Conservation (phyloP, 2,329 filamentous ascomycete genomes). For the Aureobasidium pullulans region DNA sequence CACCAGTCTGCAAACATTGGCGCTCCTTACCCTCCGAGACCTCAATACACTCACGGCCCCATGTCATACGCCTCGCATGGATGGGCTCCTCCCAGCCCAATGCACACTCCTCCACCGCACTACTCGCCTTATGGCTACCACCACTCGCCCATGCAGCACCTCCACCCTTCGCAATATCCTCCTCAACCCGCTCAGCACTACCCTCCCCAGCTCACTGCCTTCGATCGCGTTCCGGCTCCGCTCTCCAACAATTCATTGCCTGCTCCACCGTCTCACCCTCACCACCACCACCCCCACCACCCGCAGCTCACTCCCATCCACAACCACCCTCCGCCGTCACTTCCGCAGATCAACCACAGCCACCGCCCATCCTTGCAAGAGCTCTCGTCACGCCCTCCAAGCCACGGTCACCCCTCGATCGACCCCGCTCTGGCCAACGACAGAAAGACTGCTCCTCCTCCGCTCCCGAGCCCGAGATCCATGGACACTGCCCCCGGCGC, state of each 20-base stretch:
- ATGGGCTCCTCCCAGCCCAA: slow-evolving; percentile 37
- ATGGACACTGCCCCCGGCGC: neutral
- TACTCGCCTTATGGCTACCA: slow-evolving; percentile 28
- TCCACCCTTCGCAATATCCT: slow-evolving; percentile 22
- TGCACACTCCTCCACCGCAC: slow-evolving; percentile 32
- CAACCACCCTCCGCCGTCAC: slow-evolving; percentile 18
- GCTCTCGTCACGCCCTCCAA: neutral
- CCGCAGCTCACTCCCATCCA: slow-evolving; percentile 18
- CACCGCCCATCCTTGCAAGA: neutral
- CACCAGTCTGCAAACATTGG: slow-evolving; percentile 49
- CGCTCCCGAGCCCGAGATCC: slow-evolving; percentile 25
- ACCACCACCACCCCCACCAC: slow-evolving; percentile 25
- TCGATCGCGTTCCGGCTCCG: slow-evolving; percentile 34
- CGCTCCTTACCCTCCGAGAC: slow-evolving; percentile 33
- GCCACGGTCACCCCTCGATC: neutral
- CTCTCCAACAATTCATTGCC: slow-evolving; percentile 29
- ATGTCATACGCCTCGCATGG: slow-evolving; percentile 29
- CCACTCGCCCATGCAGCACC: slow-evolving; percentile 21
- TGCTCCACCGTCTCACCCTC: slow-evolving; percentile 25
- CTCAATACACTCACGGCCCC: slow-evolving; percentile 35
- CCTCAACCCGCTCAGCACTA: slow-evolving; percentile 29
- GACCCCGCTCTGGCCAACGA: slow-evolving; percentile 13
- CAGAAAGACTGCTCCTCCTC: slow-evolving; percentile 41
- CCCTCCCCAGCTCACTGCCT: slow-evolving; percentile 25
- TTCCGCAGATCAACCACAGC: slow-evolving; percentile 6